Base-by-base conservation (phyloP, 2,329 filamentous ascomycete species). In the Stemphylium beticola region DNA sequence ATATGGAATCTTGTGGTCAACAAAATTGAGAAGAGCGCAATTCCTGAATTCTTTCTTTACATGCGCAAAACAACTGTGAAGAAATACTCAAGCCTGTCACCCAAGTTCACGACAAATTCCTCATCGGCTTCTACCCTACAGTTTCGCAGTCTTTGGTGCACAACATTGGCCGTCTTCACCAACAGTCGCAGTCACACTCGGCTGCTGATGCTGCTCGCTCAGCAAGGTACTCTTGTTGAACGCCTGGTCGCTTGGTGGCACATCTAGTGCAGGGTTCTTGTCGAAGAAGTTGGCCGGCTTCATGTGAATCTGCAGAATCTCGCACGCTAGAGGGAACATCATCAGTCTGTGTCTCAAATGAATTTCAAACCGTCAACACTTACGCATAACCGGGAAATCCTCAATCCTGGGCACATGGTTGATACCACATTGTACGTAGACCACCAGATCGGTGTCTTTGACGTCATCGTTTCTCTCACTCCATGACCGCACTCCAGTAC, bases 201-300 rank as follows among this genome's bases (percentile, higher is more conserved):
- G 65, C 53, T 77, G 75, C 31, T 71, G 65, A 55, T 77, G 74
- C 62, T 69, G 67, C 67, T 76, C 73, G 9, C 66, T 74, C 57
- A 72, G 47, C 47, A 76, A 39, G 11, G 45, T 65, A 47, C 71
- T 74, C 69, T 77, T 74, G 54, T 83, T 83, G 54, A 81, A 78
- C 22, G 66, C 68, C 67, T 83, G 81, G 55, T 78, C 77, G 52
- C 78, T 78, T 12, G 79, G 80, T 31, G 84, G 83, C 6, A 86
- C 84, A 76, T 85, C 84, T 4, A 86, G 69, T 15, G 82, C 83
- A 2, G 84, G 84, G 49, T 86, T 86, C 72, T 78, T 81, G 31
- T 79, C 75, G 58, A 85, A 85, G 75, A 86, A 86, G 63, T 86
- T 84, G 10, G 83, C 79, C 0, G 84, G 83, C 60, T 85, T 82